Conservation (phyloP, 768 basidiomycete genomes). For the Pholiota conissans region DNA sequence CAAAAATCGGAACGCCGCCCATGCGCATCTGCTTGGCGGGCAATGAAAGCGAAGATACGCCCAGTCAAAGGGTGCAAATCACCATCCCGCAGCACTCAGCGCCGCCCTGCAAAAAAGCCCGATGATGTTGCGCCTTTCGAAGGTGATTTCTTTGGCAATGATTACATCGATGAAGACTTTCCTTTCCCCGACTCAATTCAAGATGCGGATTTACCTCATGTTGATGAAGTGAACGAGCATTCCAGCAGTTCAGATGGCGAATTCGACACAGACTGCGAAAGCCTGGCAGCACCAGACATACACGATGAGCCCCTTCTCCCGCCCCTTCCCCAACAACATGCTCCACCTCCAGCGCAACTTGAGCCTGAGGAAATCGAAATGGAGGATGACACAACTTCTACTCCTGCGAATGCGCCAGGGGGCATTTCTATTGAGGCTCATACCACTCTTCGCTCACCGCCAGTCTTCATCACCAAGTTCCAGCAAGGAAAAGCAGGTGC, state of each 20-base stretch:
- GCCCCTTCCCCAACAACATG: too few species aligned
- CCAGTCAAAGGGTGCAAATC: background rate
- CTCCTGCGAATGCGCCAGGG: background rate
- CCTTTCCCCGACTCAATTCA: background rate
- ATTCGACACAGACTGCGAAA: too few species aligned
- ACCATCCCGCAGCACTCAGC: too few species aligned
- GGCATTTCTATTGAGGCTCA: background rate
- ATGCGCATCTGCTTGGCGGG: background rate
- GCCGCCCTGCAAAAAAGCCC: too few species aligned
- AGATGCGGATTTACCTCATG: background rate
- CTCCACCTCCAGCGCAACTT: too few species aligned
- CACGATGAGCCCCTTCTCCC: too few species aligned
- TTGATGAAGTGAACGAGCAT: background rate
- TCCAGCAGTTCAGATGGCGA: background rate
- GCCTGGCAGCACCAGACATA: too few species aligned
- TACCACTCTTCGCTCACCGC: background rate
- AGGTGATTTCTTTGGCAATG: background rate
- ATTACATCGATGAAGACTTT: background rate
- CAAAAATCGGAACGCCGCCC: background rate
- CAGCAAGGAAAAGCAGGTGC: background rate
- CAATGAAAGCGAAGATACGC: background rate
- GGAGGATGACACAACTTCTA: too few species aligned
- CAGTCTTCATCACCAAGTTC: too few species aligned
- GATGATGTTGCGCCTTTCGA: background rate
- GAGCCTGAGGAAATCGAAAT: background rate